Conservation (phyloP, 2,329 filamentous ascomycete genomes). For the Albophoma yamanashiensis region DNA sequence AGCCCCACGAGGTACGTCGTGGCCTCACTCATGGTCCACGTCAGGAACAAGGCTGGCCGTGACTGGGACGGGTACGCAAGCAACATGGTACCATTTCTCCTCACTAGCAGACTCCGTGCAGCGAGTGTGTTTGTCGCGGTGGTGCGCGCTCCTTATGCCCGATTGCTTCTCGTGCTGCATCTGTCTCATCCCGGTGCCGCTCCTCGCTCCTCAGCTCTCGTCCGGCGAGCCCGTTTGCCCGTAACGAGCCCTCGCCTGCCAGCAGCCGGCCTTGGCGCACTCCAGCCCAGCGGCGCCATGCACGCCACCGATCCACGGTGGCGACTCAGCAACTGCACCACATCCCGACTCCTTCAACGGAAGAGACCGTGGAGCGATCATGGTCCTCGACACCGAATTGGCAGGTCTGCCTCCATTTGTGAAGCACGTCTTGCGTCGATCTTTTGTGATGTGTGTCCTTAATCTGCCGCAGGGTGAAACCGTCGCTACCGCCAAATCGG, state of each 20-base stretch:
- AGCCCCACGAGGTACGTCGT: too few species aligned
- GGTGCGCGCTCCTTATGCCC: neutral
- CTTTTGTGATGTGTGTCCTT: too few species aligned
- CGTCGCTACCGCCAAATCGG: neutral
- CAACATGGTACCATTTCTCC: neutral
- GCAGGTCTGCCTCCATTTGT: too few species aligned
- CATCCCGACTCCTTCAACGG: too few species aligned
- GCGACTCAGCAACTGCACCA: neutral
- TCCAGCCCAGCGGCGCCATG: neutral
- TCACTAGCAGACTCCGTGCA: too few species aligned
- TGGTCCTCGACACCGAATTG: neutral
- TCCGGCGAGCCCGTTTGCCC: neutral
- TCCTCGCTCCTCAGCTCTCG: neutral
- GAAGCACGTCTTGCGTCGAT: neutral
- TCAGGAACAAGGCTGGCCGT: neutral
- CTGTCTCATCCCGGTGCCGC: neutral
- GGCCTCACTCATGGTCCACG: neutral
- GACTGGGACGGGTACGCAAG: neutral
- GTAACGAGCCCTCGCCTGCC: neutral
- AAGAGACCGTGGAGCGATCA: neutral
- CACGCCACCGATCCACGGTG: neutral
- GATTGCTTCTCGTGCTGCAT: neutral
- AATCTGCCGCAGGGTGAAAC: neutral
- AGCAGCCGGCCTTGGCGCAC: neutral
- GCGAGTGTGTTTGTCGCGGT: neutral